Evolutionary conservation across 805 yeast species (phyloP).

Genomic region (Pichia thaimueangensis): DNA sequence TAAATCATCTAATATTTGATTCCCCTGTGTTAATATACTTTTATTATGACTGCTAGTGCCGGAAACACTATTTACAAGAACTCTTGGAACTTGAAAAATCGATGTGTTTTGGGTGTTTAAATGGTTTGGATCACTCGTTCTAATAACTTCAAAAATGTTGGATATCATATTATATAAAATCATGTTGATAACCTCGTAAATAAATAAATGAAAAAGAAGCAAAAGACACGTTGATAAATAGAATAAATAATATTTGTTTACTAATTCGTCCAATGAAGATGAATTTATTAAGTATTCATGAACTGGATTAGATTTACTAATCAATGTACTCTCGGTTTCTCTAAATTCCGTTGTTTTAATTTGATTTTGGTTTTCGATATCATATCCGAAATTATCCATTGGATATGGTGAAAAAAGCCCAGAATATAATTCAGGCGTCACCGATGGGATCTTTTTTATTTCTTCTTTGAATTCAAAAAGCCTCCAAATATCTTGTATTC

Average conservation of each 20-base stretch:
- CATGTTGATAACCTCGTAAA: conserved; percentile 6
- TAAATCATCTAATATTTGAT: neutral
- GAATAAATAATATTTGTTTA: conserved; percentile 6
- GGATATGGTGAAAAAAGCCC: neutral
- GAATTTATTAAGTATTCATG: neutral
- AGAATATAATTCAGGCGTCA: neutral
- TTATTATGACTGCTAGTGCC: neutral
- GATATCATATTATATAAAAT: conserved; percentile 1
- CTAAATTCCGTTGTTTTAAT: neutral
- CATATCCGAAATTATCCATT: neutral
- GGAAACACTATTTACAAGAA: neutral
- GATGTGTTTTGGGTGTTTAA: neutral
- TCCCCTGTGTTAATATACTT: neutral
- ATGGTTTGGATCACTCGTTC: neutral
- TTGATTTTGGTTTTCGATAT: neutral
- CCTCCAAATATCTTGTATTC: neutral
- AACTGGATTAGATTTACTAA: neutral
- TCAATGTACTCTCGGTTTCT: conserved; percentile 1
- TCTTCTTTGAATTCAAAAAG: neutral
- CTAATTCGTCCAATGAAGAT: neutral
- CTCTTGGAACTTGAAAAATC: neutral
- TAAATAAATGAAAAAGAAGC: conserved; percentile 2
- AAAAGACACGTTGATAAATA: conserved; percentile 3
- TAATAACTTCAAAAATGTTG: neutral
- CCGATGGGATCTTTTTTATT: too few species aligned